Evolutionary conservation across 768 basidiomycete genomes (phyloP), one percentile per base, ranked within the genome.

Genomic region (Clitopilus passeckerianus): DNA sequence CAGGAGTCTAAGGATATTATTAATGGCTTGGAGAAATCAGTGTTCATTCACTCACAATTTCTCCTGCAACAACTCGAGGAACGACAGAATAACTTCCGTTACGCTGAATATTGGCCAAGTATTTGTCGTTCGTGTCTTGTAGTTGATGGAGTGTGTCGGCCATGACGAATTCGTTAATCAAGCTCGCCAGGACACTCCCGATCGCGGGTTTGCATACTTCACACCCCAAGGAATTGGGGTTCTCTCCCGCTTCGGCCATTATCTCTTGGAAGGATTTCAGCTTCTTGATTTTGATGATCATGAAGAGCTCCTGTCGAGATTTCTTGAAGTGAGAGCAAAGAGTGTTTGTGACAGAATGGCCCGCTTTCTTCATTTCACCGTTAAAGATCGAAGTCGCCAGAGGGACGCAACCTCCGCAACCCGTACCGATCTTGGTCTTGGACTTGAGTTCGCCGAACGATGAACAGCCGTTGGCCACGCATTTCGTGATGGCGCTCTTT

Each of bases 371-470:
- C 82, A 90, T 84, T 69, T 87, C 86, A 2, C 79, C 72, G 70
- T 86, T 80, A 68, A 74, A 72, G 53, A 77, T 71, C 24, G 65
- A 68, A 3, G 69, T 74, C 18, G 80, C 73, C 43, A 89, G 72
- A 3, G 89, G 89, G 58, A 87, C 72, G 65, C 88, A 90, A 50
- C 89, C 90, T 44, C 89, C 88, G 62, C 89, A 91, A 1, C 89
- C 89, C 0, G 84, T 84, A 4, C 87, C 87, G 6, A 78, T 83
- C 68, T 90, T 91, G 6, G 89, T 90, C 69, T 83, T 83, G 27
- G 70, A 63, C 69, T 89, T 90, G 63, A 90, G 70, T 50, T 78
- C 81, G 3, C 66, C 74, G n/a, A 90, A 65, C 12, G 73, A 68
- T 6, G 70, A 75, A 53, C 78, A 78, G 1, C 86, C 87, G 0